Base-by-base conservation (phyloP, 2,329 filamentous ascomycete genomes). In the Talaromyces sp. region DNA sequence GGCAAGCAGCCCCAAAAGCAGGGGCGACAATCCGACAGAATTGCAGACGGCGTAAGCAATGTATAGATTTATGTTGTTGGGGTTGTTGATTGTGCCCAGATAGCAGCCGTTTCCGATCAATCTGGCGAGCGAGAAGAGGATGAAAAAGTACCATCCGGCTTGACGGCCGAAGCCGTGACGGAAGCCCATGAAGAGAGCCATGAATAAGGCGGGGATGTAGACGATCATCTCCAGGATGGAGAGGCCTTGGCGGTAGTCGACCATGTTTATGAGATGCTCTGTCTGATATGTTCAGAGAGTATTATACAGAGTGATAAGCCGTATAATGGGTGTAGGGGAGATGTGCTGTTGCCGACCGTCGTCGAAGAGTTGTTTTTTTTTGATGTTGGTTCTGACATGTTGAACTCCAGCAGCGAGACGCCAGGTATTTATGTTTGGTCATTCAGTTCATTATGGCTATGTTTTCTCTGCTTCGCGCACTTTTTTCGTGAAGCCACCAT, bases 81-180 rank as follows among this genome's bases (percentile, higher is more conserved):
- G 71, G 11, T 70, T 63, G 8, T 68, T 66, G 15, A 69, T 68
- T 11, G 70, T 71, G 1, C 68, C 71, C 37, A 78, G 68, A 52
- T 73, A 69, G 59, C 74, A 73, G 3, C 70, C 70, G 19, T 73
- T 69, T 17, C 75, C 75, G 8, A 71, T 67, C 25, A 76, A 63
- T 31, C 75, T 71, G 31, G 74, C 64, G 8, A 73, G 58, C 54
- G 69, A 75, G 66, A 78, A 77, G 1, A 78, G 67, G 11, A 71
- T 68, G 4, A 78, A 71, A 60, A 75, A 77, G 27, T 74, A 72
- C 74, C 75, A 79, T 47, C 75, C 75, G 3, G 72, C 70, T 59
- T 74, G 73, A 62, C 68, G 73, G 43, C 68, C 67, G 37, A 74
- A 72, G 4, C 72, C 72, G 52, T 74, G 72, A 10, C 72, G 68